Base-by-base conservation (phyloP, 1,139 yeast species). In the Taphrina sp. region DNA sequence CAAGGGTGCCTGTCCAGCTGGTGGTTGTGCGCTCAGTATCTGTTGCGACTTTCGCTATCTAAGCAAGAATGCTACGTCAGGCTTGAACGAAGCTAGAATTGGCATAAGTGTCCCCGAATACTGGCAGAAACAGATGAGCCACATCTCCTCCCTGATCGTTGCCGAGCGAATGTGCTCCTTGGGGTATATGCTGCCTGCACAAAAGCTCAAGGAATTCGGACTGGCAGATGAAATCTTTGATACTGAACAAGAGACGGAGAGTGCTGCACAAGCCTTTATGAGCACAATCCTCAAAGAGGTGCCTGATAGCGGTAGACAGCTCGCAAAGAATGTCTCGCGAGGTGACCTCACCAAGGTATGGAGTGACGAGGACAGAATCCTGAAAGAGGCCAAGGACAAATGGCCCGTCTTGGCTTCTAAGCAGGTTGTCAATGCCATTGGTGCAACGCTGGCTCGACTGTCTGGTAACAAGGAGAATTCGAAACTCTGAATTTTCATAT, bases 1-100 rank as follows among this genome's bases (percentile, higher is more conserved):
- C 26, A 37, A 44, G 23, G 56, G 56, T 8, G 56, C 56, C 8
- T 52, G 56, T 35, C 56, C 56, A 5, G 56, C 56, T n/a, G 56
- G 56, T 5, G 56, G 56, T 4, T 52, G 51, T 20, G 56, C 56
- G 10, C 29, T 52, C 17, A 42, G 49, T 2, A 20, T 52, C n/a
- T 52, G 56, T 14, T 42, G 49, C 37, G 56, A 52, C 41, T 36
- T 31, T 44, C 24, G 56, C 14, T 35, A 31, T 31, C 8, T 36
- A 29, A 39, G 49, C 2, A 24, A 14, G 22, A 49, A 52, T 20
- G 49, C 38, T 20, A 34, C 56, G 3, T 33, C 36, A 12, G 56
- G 56, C 4, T 36, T 52, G 22, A 52, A 52, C 19, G 56, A 52
- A 23, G 56, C 56, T 5, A 20, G 49, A 16, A 42, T 52, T 20